A percentile compares a stretch with the other conserved stretches of the same genome.
phyloP scores from a whole-genome alignment of 768 basidiomycete species.

The Suillus subalutaceus region DNA sequence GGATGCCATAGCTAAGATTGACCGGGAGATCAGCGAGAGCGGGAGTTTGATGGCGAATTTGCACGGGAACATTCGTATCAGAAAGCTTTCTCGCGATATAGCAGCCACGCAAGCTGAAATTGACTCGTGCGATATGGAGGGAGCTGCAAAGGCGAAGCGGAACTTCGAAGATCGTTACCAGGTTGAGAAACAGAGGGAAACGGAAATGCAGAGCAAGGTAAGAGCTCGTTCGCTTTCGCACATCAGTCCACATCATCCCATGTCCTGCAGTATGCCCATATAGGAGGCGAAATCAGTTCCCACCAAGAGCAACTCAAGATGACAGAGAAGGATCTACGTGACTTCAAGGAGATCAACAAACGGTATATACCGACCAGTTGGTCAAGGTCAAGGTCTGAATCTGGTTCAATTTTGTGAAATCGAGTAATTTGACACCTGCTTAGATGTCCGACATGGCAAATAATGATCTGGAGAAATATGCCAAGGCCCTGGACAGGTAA shows the following conservation, averaged over 20 bases:
- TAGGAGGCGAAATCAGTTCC: constrained; percentile 82
- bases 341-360: constrained; percentile 86
- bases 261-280: constrained; percentile 64
- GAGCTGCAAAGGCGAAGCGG: constrained; percentile 79
- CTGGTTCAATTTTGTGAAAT: background rate
- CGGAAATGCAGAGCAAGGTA: constrained; percentile 70
- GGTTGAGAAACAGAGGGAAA: constrained; percentile 71
- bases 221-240: constrained; percentile 20
- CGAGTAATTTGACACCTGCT: background rate
- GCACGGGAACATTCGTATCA: constrained; percentile 81
- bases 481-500: constrained; percentile 95
- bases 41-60: constrained; percentile 70
- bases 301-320: constrained; percentile 66
- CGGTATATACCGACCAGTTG: constrained; percentile 91
- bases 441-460: constrained; percentile 99
- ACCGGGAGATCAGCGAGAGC: constrained; percentile 79
- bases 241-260: constrained; percentile 3
- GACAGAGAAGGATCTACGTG: constrained; percentile 71
- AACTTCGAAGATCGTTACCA: constrained; percentile 84
- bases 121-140: constrained; percentile 78
- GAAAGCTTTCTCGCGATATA: constrained; percentile 70
- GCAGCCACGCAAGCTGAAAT: constrained; percentile 69
- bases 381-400: constrained; percentile 85
- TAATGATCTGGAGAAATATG: constrained; percentile 95
- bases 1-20: constrained; percentile 55